phyloP scores from a whole-genome alignment of 2,329 filamentous ascomycete genomes.

The Cladosporium sp. region DNA sequence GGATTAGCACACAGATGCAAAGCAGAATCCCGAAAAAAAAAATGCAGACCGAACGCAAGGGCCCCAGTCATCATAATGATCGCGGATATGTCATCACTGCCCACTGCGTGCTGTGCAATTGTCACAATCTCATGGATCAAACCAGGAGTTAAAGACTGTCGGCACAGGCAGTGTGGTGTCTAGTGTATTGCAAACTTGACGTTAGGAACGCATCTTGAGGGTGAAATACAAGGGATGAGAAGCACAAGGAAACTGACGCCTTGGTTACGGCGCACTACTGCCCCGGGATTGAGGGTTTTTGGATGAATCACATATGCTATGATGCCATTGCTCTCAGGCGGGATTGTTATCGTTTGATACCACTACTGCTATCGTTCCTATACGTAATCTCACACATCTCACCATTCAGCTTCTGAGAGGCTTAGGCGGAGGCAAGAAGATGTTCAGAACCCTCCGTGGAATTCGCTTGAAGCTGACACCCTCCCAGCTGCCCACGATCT shows the following conservation, averaged over 20 bases:
- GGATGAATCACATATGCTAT: not conserved
- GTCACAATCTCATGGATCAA: not conserved
- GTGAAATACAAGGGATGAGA: not conserved
- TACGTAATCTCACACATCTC: not conserved
- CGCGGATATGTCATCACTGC: not conserved
- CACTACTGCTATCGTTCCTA: not conserved
- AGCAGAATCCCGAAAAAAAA: not conserved
- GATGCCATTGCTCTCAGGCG: not conserved
- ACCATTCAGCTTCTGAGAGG: not conserved
- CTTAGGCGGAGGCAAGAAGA: constrained; percentile 62
- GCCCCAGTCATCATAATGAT: not conserved
- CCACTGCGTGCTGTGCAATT: not conserved
- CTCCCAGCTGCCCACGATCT: constrained; percentile 36
- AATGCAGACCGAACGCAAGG: not conserved
- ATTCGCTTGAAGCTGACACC: constrained; percentile 50
- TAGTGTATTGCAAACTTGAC: not conserved
- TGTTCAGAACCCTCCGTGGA: constrained; percentile 62
- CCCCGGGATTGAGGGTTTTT: accelerated
- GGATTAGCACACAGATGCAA: not conserved
- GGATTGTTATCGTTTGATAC: not conserved
- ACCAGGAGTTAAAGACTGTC: not conserved
- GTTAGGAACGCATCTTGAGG: not conserved
- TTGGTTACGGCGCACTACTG: not conserved
- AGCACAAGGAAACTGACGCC: not conserved
- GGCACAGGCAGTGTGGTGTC: not conserved